Evolutionary conservation across 2,329 filamentous ascomycete genomes (phyloP), one percentile per base, ranked within the genome.

Genomic region (Microascus cirrosus): DNA sequence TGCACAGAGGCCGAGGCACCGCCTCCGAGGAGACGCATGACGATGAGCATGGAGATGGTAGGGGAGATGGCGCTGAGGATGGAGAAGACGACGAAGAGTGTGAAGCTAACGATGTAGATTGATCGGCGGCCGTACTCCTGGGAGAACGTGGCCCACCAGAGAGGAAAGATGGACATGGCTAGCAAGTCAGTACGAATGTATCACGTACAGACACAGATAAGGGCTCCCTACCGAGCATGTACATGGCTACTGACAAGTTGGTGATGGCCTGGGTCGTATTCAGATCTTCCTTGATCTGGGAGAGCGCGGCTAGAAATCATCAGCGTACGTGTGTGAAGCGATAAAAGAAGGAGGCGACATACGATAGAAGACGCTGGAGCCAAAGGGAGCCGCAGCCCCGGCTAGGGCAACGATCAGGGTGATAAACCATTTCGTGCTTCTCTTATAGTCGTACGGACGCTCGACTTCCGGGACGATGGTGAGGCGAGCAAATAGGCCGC

Each of bases 91-190:
- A 85, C 74, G 65, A 90, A 92, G 15, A 93, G 73, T 24, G 77
- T 68, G 68, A 94, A 94, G 0, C 87, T 91, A 36, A 81, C 71
- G 35, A 95, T 71, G 67, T 93, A 94, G 63, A 95, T 87, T n/a
- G 83, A 85, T 24, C 90, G 82, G 48, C 90, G 82, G 13, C 90
- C 90, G 1, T 83, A 71, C 1, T 76, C 76, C 64, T 94, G 90
- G 10, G 86, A 90, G 65, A 94, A 91, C 1, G 85, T 86, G 1
- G 86, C 90, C 88, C 88, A 94, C 89, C 89, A 94, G 0, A 95
- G 76, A 0, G 90, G 90, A 63, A 91, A 93, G 52, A 94, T 89
- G 58, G 84, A 82, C 88, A 94, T 90, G 63, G 81, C 76, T 60
- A 28, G 48, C 54, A 53, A 55, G 48, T 48, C 22, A 39, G 42